Percentiles rank a stretch among this genome's conserved stretches.
These are phyloP conservation scores for Nicotiana tomentosiformis DNA, from an alignment of 257 asterid genomes.

Conservation along the genomic window DNA sequence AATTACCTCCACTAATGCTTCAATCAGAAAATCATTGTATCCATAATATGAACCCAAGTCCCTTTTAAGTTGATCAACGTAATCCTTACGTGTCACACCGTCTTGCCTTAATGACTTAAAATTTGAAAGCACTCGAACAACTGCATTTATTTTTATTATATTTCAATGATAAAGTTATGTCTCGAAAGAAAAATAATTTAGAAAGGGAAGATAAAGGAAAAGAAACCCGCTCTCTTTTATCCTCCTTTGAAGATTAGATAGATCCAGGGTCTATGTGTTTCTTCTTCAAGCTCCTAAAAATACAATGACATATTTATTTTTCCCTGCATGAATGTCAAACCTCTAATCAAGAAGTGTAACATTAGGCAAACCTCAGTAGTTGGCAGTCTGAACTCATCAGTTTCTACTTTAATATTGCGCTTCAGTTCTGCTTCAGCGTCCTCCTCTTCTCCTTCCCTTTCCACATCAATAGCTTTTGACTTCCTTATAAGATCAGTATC, in stretches of 20 bases:
- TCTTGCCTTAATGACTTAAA: constrained; percentile 72
- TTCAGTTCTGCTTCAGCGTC: constrained; percentile 50
- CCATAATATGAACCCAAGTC: constrained; percentile 80
- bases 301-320: not conserved
- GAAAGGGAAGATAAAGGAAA: not conserved
- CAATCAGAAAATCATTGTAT: constrained; percentile 80
- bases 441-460: constrained; percentile 34
- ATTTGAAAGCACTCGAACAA: constrained; percentile 78
- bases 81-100: constrained; percentile 71
- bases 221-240: constrained; percentile 34
- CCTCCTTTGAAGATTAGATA: constrained; percentile 65
- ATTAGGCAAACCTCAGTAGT: constrained; percentile 49
- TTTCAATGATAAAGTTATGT: not conserved
- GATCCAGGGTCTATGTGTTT: constrained; percentile 74
- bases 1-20: constrained; percentile 68
- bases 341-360: not conserved
- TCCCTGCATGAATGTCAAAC: not conserved
- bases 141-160: constrained; percentile 38
- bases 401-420: constrained; percentile 57
- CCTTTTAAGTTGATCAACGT: constrained; percentile 59
- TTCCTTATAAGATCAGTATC: constrained; percentile 43
- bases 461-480: constrained; percentile 46
- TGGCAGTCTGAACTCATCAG: constrained; percentile 68
- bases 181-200: not conserved
- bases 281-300: constrained; percentile 81